Conservation (phyloP, 1,139 yeast genomes). For the Candida gigantensis region DNA sequence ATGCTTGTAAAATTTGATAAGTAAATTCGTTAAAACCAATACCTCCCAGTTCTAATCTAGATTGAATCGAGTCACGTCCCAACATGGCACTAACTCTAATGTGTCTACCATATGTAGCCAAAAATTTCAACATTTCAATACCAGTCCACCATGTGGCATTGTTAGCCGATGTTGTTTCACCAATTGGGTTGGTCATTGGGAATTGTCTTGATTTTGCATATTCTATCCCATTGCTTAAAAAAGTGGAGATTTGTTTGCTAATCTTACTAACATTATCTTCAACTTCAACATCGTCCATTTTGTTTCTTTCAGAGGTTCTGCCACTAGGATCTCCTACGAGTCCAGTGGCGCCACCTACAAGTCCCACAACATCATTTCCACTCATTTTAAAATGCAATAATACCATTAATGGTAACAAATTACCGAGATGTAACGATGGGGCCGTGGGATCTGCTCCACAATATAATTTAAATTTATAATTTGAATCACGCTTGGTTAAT, state of each 20-base stretch:
- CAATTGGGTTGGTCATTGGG: conserved; percentile 24
- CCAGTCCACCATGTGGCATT: conserved; percentile 87
- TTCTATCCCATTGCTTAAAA: conserved; percentile 62
- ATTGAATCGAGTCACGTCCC: conserved; percentile 83
- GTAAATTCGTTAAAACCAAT: conserved; percentile 93
- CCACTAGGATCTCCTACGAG: conserved; percentile 98
- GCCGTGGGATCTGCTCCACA: conserved; percentile 99
- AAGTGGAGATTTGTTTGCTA: conserved; percentile 57
- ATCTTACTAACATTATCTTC: conserved; percentile 63
- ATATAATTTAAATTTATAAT: conserved; percentile 58
- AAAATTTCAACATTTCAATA: conserved; percentile 71
- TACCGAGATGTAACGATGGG: conserved; percentile 83
- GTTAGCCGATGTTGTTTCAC: conserved; percentile 36
- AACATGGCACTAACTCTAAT: conserved; percentile 87
- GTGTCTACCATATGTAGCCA: conserved; percentile 74
- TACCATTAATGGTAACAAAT: conserved; percentile 82
- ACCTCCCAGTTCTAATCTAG: conserved; percentile 72
- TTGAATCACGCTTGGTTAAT: conserved; percentile 24
- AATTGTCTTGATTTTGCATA: conserved; percentile 61
- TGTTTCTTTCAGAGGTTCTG: conserved; percentile 68
- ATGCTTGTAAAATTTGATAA: conserved; percentile 90
- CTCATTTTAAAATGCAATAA: conserved; percentile 78
- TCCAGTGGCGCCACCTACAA: conserved; percentile 99
- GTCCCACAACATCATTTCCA: conserved; percentile 79
- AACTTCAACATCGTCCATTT: conserved; percentile 54